Base-by-base conservation (phyloP, 2,329 filamentous ascomycete genomes). In the Byssothecium circinans region DNA sequence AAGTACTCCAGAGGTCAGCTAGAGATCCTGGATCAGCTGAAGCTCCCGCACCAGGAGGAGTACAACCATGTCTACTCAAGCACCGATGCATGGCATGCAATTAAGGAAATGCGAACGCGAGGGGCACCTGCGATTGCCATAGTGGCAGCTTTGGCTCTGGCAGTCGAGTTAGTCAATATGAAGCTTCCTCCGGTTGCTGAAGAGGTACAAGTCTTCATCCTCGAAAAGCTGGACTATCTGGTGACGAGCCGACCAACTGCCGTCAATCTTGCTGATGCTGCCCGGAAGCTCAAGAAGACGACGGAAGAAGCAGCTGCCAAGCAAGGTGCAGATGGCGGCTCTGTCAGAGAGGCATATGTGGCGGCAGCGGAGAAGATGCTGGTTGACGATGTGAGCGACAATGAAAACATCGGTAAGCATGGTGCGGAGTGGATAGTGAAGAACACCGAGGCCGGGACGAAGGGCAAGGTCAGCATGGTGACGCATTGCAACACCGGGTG, bases 401-500 rank as follows among this genome's bases (percentile, higher is more conserved):
- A 99, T 70, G 80, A 88, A 54, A 81, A 82, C 20, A 97, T 99
- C 67, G 94, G 94, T 41, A 79, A 84, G 49, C 78, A 88, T 68
- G 94, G 94, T 32, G 89, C 91, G 0, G 79, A 85, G 55, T 99
- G 94, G 89, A 85, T 99, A 27, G 73, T 83, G 47, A 74, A 79
- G 33, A 83, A 89, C 59, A 64, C 72, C 38, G 72, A 57, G 71
- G 79, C 67, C 67, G 78, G 54, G 69, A 79, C 55, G 62, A 78
- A 67, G 62, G 77, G 73, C 60, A 77, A 78, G 56, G 75, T 96
- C 39, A 89, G 89, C n/a, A 86, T 99, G 35, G 75, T 99, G 57
- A 99, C 94, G 10, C 95, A 99, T 73, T 99, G 94, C 79, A 99
- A 99, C 72, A 99, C 94, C 18, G 94, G 94, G 84, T 87, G 78